Evolutionary conservation across 805 yeast species (phyloP), one percentile per base, ranked within the genome.

Genomic region (Blastobotrys parvus): DNA sequence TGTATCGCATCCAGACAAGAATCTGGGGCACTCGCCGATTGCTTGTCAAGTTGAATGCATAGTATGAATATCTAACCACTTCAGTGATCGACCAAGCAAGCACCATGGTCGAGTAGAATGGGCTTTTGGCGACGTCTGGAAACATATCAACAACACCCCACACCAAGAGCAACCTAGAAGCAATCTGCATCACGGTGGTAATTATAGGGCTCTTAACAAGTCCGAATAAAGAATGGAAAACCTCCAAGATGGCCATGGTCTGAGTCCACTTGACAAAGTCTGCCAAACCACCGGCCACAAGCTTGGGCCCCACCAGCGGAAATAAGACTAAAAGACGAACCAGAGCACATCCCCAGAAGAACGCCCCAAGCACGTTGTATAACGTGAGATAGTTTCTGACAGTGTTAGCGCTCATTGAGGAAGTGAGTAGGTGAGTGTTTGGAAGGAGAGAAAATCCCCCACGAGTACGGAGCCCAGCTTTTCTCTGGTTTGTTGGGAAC

Each of bases 81-180:
- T 92, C 98, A n/a, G 97, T 86, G 42, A 85, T 55, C n/a, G 92
- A 77, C 98, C 98, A 92, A 10, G 96, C 88, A 35, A 78, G 53
- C 38, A 79, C 70, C 60, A 90, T 72, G 1, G 90, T 68, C 44
- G 79, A 63, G 13, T 75, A 70, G 8, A 56, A 44, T 29, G 50
- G 45, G 51, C 73, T 70, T 22, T 87, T 87, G 16, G 82, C 82
- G 0, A 85, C 73, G 16, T 74, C 57, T 6, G 97, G 96, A 50
- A 88, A 69, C n/a, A 71, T 60, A 41, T 77, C 77, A 63, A 87
- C 78, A 41, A 90, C 74, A 3, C 97, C 97, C 67, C 82, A 70
- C 4, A 86, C 94, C 32, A 92, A 72, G 51, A 89, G 66, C 42
- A 89, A 62, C 50, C 98, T 74, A 10, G 97, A 88, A 4, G 81